phyloP scores from a whole-genome alignment of 345 rosid species.

The Odontarrhena argentea region DNA sequence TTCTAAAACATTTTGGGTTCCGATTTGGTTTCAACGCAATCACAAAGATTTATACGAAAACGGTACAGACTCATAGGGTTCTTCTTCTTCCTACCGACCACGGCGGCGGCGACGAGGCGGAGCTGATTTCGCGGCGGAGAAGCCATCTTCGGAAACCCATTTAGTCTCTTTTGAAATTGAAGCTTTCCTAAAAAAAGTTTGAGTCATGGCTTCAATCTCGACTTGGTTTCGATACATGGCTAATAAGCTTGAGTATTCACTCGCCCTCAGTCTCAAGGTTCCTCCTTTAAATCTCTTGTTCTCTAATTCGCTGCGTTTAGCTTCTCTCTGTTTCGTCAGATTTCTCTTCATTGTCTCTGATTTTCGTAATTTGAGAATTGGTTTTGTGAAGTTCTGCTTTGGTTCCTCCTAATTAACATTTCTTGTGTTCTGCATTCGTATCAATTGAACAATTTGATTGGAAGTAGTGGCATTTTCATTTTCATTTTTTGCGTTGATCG shows the following conservation, averaged over 20 bases:
- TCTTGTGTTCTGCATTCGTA: constrained; percentile 25
- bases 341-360: neutral
- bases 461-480: neutral
- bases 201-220: constrained; percentile 66
- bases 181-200: neutral
- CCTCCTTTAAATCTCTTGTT: neutral
- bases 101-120: constrained; percentile 38
- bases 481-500: neutral
- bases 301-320: constrained; percentile 1
- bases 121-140: constrained; percentile 22
- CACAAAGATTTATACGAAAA: neutral
- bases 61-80: constrained; percentile 27
- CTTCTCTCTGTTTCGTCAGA: neutral
- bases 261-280: constrained; percentile 67
- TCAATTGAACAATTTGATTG: constrained; percentile 5
- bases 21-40: constrained; percentile 25
- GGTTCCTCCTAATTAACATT: neutral
- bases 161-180: neutral
- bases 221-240: constrained; percentile 77
- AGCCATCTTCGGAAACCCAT: neutral
- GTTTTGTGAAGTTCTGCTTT: neutral
- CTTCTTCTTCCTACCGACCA: constrained; percentile 25
- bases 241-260: constrained; percentile 73
- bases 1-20: constrained; percentile 16
- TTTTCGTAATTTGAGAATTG: neutral